Evolutionary conservation across 345 rosid genomes (phyloP), one percentile per base, ranked within the genome.

Genomic region (Eucalyptus sp.): DNA sequence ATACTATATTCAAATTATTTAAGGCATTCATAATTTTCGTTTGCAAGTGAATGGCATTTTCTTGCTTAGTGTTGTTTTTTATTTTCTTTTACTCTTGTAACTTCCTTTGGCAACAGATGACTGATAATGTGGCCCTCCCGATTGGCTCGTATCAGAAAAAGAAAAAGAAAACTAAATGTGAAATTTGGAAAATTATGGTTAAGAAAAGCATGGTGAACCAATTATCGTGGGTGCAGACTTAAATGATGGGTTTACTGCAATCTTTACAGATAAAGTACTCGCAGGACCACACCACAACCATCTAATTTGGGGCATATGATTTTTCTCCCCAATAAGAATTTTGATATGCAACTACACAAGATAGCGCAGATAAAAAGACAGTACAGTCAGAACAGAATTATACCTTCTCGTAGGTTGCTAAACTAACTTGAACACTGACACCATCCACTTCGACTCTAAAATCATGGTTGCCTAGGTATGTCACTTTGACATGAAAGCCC

Each of bases 321-420:
- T 68, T 33, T 68, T 31, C n/a, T 16, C 66, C 66, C 31, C 66
- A 25, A 11, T 27, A 60, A 60, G 43, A 33, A 68, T 68, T 31
- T 68, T 37, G 43, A 68, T 68, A 33, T 15, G 12, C 80, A 68
- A 16, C 44, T 68, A 68, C 80, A 68, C 41, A 31, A 71, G 25
- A 18, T 71, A 60, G 81, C 25, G 56, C 50, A 44, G 29, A 29
- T 20, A 88, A 56, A 86, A 88, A 29, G 87, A 50, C 49, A 90
- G 49, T 92, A 83, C 29, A 62, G 71, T 62, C 71, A 62, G 68
- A 62, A 62, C 71, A 62, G 9, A 62, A 29, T 27, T 6, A 62
- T 91, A 97, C 99, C 99, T 95, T 94, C 48, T 90, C 66, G 90
- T 94, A 96, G 29, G 89, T 87, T 58, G 96, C 96, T 91, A 97